Base-by-base conservation (phyloP, 169 alveolate species). In the Eimeria praecox region DNA sequence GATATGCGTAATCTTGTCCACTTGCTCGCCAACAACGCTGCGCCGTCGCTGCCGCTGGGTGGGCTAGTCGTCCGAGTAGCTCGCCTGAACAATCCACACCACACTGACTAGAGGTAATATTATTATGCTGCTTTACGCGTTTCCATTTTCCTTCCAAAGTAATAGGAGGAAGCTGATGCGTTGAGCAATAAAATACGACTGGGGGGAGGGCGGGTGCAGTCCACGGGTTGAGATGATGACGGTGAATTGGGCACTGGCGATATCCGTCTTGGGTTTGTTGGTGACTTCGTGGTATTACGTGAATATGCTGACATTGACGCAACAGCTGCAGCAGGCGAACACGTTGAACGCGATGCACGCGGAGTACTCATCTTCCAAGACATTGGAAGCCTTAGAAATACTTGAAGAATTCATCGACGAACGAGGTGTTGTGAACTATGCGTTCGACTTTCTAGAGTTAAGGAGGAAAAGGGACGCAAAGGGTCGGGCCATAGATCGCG, bases 341-440 rank as follows among this genome's bases (percentile, higher is more conserved):
- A 93, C 96, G 35, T n/a, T 93, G 88, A 93, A 93, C 66, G 89
- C 90, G 35, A 49, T 93, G 52, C 92, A 93, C 59, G 94, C 92
- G 3, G 96, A 93, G 75, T 93, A 93, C 66, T 66, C 94, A 18
- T 66, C 94, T 4, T 49, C 88, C 20, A 82, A 93, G 78, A 93
- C 96, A 10, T 73, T 83, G 38, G 94, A 64, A n/a, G 96, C 96
- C 30, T 71, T 93, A 62, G 96, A 93, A 46, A 38, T 83, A 38
- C 75, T 93, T 30, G 96, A 93, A 35, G 96, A 93, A n/a, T 93
- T 93, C 94, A 93, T 93, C 78, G 96, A 93, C 69, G 88, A 82
- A 35, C 38, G 78, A 33, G 96, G 96, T 14, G 46, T 62, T 4
- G 96, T 59, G 27, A 46, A 83, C n/a, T 93, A 93, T 46, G 89